Evolutionary conservation across 306 rosid genomes (phyloP).

Genomic region (Canavalia ensiformis): DNA sequence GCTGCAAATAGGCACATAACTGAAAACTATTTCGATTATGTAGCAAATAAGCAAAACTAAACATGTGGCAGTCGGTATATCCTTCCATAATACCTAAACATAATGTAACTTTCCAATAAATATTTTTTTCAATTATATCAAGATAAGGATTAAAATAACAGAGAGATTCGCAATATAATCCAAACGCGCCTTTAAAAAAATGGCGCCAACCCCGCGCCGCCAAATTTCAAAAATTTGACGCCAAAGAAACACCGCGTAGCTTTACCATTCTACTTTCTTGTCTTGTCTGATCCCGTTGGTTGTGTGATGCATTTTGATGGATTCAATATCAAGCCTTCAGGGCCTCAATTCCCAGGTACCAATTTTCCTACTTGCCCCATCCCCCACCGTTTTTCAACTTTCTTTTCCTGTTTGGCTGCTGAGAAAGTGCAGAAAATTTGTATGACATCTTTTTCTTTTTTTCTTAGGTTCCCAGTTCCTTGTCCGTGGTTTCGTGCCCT

Average conservation of each 20-base stretch:
- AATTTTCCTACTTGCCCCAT: background rate
- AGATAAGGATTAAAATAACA: too few relatives aligned
- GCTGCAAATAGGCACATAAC: too few relatives aligned
- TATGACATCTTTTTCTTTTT: background rate
- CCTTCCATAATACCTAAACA: too few relatives aligned
- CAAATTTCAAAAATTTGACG: conserved; percentile 27
- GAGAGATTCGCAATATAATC: background rate
- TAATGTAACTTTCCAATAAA: too few relatives aligned
- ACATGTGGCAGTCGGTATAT: too few relatives aligned
- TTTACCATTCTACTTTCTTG: background rate
- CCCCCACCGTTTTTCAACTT: background rate
- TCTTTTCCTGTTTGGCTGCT: conserved; percentile 30
- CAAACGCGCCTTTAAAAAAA: background rate
- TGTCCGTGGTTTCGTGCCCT: conserved; percentile 52
- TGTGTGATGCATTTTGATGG: conserved; percentile 47
- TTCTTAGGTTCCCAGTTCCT: conserved; percentile 54
- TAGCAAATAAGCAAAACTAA: too few relatives aligned
- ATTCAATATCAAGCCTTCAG: conserved; percentile 39
- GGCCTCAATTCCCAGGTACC: conserved; percentile 61
- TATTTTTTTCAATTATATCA: too few relatives aligned
- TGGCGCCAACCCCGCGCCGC: conserved; percentile 43
- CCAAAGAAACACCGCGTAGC: too few relatives aligned
- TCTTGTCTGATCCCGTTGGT: background rate
- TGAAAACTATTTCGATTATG: too few relatives aligned
- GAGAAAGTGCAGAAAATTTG: conserved; percentile 30